Evolutionary conservation across 1,139 yeast genomes (phyloP), one percentile per base, ranked within the genome.

Genomic region (Candida glucosophila): DNA sequence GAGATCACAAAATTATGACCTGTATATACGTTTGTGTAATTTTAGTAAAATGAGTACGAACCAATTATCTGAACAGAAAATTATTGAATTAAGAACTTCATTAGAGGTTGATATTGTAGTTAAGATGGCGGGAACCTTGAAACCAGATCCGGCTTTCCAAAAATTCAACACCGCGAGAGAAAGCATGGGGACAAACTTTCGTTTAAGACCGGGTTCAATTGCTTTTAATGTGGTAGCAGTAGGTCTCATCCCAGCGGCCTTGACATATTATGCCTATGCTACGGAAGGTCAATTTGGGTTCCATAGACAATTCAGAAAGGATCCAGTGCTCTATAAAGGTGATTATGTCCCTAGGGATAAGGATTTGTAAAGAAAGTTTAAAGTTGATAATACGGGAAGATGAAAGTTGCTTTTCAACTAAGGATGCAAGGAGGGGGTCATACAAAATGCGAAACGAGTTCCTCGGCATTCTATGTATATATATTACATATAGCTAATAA

Each of bases 321-420:
- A 44, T 14, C 50, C 53, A 15, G 49, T 64, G 11, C 52, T 61
- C 38, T 44, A 51, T 29, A 56, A 54, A 14, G 57, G 52, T 29
- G 63, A 58, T 20, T 64, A 62, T 38, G 54, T 52, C 30, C 70
- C 70, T 36, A 61, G 70, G 51, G 54, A 52, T 31, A 62, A 63
- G 44, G 67, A 63, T 40, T 60, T 63, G 49, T 60, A 48, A 44
- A n/a, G n/a, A n/a, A n/a, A n/a, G n/a, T n/a, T n/a, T n/a, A n/a
- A n/a, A n/a, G n/a, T n/a, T n/a, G n/a, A n/a, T n/a, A n/a, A n/a
- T n/a, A n/a, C n/a, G n/a, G n/a, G n/a, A n/a, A n/a, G n/a, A n/a
- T n/a, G n/a, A n/a, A n/a, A n/a, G n/a, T n/a, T n/a, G n/a, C n/a
- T n/a, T n/a, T n/a, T n/a, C n/a, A n/a, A n/a, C n/a, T n/a, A n/a